These are phyloP conservation scores for Astraeus odoratus DNA, from an alignment of 768 basidiomycete species.

Conservation along the genomic window DNA sequence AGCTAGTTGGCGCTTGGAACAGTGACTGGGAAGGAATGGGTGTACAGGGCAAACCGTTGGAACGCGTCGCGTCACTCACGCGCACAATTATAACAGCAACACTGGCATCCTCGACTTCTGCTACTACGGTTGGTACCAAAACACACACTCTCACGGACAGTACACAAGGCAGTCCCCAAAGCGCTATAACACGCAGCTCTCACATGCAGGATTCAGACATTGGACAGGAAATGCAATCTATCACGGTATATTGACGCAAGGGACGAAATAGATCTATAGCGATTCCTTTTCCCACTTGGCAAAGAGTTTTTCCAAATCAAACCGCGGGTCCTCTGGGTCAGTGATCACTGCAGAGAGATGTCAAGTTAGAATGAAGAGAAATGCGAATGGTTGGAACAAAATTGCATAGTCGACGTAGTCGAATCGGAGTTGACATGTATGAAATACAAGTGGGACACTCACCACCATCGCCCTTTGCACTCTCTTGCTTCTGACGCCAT, in stretches of 20 bases:
- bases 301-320: constrained; percentile 91
- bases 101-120: no score
- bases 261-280: constrained; percentile 34
- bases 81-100: no score
- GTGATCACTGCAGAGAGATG: constrained; percentile 60
- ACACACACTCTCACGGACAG: no score
- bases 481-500: constrained; percentile 74
- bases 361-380: constrained; percentile 10
- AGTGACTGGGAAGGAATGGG: not conserved
- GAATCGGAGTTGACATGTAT: no score
- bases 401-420: constrained; percentile 1
- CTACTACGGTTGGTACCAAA: no score
- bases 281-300: constrained; percentile 67
- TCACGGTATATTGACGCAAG: constrained; percentile 21
- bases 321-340: constrained; percentile 91
- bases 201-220: not conserved
- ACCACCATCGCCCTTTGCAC: constrained; percentile 47
- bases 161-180: no score
- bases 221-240: constrained; percentile 14
- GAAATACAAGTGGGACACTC: constrained; percentile 33
- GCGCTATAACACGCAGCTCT: not conserved
- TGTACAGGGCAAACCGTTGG: no score
- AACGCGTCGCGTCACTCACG: constrained; percentile 24
- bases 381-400: not conserved
- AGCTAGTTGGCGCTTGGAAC: not conserved